Evolutionary conservation across 495 filamentous ascomycete species (phyloP), one percentile per base, ranked within the genome.

Genomic region (Chaetomium cochliodes): DNA sequence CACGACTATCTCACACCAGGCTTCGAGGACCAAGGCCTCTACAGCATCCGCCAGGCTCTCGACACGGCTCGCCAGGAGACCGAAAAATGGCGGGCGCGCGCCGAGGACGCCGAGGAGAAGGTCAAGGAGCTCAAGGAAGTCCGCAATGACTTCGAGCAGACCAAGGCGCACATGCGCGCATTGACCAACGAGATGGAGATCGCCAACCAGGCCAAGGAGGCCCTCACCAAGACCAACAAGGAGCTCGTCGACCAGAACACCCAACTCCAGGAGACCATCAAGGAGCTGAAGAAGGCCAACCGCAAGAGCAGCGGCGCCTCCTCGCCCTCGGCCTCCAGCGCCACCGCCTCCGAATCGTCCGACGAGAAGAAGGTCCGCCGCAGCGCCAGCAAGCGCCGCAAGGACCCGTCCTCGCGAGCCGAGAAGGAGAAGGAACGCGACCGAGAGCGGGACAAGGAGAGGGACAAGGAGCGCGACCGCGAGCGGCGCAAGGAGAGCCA

Each of bases 161-260:
- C 91, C 11, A 84, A 90, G 70, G 85, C 71, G 87, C 37, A 91
- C 93, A 73, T 91, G 90, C n/a, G 78, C 93, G 69, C 85, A 89
- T 73, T 92, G 7, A 76, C 93, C 42, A 92, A 97, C 73, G 92
- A 92, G 1, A 90, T 96, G 58, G 90, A 96, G 70, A 18, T 66
- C 26, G 58, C 73, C 30, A n/a, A 4, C 5, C 59, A 67, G n/a
- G 67, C 68, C 42, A 73, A 71, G 23, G 86, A 92, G 63, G 92
- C 93, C 88, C 79, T 84, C 22, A 92, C 94, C 71, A 87, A 84
- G 37, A 90, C 96, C 74, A 90, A 93, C 20, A 96, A 96, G 80
- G 89, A 89, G 64, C 82, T 93, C 20, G 83, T 90, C 33, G 85
- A 91, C 66, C 93, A 96, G 84, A 94, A 93, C 65, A 81, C 85